These are phyloP conservation scores for Chaetomiaceae sp. DNA, from an alignment of 2,329 filamentous ascomycete genomes.

Conservation along the genomic window DNA sequence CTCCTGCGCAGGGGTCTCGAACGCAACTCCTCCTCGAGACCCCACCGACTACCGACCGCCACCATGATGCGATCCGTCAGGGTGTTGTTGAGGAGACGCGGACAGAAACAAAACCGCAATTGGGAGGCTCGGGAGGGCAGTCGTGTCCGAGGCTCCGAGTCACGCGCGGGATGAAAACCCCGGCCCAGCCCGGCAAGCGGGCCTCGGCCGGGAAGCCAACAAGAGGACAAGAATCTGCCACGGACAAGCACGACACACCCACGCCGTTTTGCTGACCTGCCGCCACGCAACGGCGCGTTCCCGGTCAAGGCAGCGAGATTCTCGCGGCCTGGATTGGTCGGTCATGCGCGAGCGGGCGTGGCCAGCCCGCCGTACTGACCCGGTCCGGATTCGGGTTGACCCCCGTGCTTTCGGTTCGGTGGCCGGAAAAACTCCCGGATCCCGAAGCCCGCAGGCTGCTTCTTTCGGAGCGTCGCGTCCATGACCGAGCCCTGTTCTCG, in stretches of 20 bases:
- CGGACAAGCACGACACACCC: constrained; percentile 1
- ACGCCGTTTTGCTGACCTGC: constrained; percentile 5
- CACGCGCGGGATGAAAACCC: background rate
- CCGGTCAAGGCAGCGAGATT: constrained; percentile 6
- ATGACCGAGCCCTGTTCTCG: background rate
- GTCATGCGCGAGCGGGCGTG: background rate
- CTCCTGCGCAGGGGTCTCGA: constrained; percentile 4
- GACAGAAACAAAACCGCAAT: background rate
- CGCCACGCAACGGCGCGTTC: background rate
- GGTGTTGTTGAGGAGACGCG: background rate
- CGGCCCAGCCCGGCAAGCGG: background rate
- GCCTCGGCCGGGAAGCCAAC: background rate
- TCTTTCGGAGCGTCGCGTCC: background rate
- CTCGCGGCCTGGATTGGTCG: constrained; percentile 2
- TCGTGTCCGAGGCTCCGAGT: background rate
- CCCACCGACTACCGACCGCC: constrained; percentile 4
- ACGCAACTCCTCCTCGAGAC: background rate
- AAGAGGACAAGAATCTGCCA: constrained; percentile 15
- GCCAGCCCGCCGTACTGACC: background rate
- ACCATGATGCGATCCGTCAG: background rate
- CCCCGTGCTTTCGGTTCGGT: background rate
- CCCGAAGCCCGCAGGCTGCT: background rate
- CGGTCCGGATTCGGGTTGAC: background rate
- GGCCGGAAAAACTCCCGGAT: constrained; percentile 2
- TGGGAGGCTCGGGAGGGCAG: background rate